phyloP scores from a whole-genome alignment of 768 basidiomycete species.

The Boletus subcaerulescens region DNA sequence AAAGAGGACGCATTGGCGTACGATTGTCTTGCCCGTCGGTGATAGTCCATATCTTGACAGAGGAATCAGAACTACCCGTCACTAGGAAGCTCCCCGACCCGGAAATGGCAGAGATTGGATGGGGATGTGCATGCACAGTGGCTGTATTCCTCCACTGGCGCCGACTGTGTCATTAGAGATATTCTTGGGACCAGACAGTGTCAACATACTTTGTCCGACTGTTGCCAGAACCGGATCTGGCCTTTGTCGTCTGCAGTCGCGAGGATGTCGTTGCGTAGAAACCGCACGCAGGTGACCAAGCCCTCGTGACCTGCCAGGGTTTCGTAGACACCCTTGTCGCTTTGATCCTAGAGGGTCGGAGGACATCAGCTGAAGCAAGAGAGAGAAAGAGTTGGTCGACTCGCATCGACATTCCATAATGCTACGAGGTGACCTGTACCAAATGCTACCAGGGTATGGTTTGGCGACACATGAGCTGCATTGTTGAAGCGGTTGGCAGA shows the following conservation, averaged over 20 bases:
- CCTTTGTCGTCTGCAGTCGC: slow-evolving; percentile 80
- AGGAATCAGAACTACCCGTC: slow-evolving; percentile 82
- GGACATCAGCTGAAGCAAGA: neutral
- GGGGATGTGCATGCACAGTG: slow-evolving; percentile 57
- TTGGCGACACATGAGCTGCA: slow-evolving; percentile 35
- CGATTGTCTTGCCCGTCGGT: slow-evolving; percentile 25
- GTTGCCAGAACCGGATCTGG: slow-evolving; percentile 58
- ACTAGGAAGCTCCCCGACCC: slow-evolving; percentile 49
- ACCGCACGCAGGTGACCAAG: slow-evolving; percentile 74
- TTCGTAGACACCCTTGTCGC: slow-evolving; percentile 53
- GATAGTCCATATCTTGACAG: slow-evolving; percentile 72
- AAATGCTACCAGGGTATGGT: slow-evolving; percentile 46
- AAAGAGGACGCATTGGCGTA: slow-evolving; percentile 14
- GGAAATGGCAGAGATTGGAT: slow-evolving; percentile 68
- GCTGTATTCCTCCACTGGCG: slow-evolving; percentile 55
- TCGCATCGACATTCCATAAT: slow-evolving; percentile 56
- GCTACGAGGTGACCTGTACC: slow-evolving; percentile 55
- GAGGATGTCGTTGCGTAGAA: slow-evolving; percentile 50
- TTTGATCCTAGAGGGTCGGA: slow-evolving; percentile 38
- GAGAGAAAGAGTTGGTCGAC: slow-evolving; percentile 13
- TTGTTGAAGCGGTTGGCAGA: slow-evolving; percentile 46
- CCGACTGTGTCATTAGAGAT: slow-evolving; percentile 5
- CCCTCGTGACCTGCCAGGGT: slow-evolving; percentile 78
- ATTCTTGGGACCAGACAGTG: slow-evolving; percentile 2
- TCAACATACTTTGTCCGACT: slow-evolving; percentile 26